Conservation (phyloP, 345 rosid species). For the Linum trigynum region DNA sequence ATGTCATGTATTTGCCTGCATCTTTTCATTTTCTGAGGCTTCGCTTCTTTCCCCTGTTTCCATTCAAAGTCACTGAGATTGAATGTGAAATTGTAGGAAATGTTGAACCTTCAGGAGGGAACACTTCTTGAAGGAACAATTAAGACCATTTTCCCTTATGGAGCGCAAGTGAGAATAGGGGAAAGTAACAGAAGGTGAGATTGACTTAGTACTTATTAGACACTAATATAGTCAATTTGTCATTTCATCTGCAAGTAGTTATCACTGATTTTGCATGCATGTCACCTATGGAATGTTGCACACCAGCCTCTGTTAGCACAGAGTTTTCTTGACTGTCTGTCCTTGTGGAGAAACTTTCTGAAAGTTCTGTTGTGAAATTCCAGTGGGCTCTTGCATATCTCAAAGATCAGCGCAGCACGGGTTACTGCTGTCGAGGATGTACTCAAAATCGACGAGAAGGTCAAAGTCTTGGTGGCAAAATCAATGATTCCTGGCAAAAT, state of each 20-base stretch:
- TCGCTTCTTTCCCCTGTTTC: not conserved
- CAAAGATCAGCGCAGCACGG: slow-evolving; percentile 50
- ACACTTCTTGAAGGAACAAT: slow-evolving; percentile 83
- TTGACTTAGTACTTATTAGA: too few species aligned
- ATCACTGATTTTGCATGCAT: too few species aligned
- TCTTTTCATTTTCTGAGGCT: not conserved
- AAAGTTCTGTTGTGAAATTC: slow-evolving; percentile 7
- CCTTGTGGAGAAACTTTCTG: slow-evolving; percentile 6
- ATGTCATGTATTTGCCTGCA: too few species aligned
- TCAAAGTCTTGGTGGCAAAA: slow-evolving; percentile 72
- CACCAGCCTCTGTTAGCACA: slow-evolving; percentile 1
- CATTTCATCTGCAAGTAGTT: not conserved
- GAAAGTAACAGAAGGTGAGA: slow-evolving; percentile 73
- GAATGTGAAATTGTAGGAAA: slow-evolving; percentile 43
- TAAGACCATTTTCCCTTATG: slow-evolving; percentile 63
- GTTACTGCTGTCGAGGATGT: slow-evolving; percentile 51
- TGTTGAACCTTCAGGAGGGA: slow-evolving; percentile 66
- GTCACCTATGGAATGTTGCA: too few species aligned
- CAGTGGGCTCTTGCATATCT: slow-evolving; percentile 89
- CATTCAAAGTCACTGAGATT: slow-evolving; percentile 13
- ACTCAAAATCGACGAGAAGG: slow-evolving; percentile 58
- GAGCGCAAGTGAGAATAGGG: slow-evolving; percentile 79
- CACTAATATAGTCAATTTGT: not conserved
- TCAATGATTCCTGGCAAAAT: slow-evolving; percentile 71
- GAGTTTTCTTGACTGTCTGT: not conserved